Conservation (phyloP, 2,329 filamentous ascomycete species). For the Penicillium sp. region DNA sequence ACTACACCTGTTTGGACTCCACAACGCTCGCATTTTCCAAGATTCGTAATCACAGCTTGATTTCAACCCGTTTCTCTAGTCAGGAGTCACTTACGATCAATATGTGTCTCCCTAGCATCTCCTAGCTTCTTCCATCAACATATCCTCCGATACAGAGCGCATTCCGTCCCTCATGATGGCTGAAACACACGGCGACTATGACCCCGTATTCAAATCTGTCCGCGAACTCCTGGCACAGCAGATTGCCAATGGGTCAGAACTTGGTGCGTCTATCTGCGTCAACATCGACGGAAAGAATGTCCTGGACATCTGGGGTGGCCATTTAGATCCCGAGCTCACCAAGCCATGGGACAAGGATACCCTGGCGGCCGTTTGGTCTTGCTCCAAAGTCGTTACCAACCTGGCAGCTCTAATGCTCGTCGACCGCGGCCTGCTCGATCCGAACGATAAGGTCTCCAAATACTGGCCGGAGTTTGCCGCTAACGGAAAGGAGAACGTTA, state of each 20-base stretch:
- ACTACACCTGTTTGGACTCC: no score
- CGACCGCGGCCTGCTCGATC: constrained; percentile 27
- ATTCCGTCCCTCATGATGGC: constrained; percentile 17
- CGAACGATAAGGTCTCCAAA: constrained; percentile 25
- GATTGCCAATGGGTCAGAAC: constrained; percentile 41
- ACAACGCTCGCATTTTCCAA: not conserved
- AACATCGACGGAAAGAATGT: constrained; percentile 51
- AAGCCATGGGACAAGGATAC: constrained; percentile 39
- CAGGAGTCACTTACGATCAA: not conserved
- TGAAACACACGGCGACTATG: constrained; percentile 36
- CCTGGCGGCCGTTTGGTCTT: constrained; percentile 28
- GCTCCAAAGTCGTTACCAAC: constrained; percentile 26
- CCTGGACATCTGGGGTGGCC: constrained; percentile 44
- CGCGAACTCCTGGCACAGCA: constrained; percentile 34
- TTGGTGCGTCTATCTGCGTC: constrained; percentile 46
- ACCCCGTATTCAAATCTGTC: constrained; percentile 39
- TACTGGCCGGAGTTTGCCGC: constrained; percentile 36
- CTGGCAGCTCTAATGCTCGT: constrained; percentile 26
- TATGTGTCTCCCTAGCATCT: not conserved
- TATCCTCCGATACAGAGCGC: not conserved
- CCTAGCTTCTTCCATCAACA: not conserved
- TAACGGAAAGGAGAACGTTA: constrained; percentile 31
- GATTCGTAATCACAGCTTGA: not conserved
- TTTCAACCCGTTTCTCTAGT: not conserved
- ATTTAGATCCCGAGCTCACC: constrained; percentile 26